phyloP scores from a whole-genome alignment of 1,284 basidiomycete species.

The Thelephora terrestris region DNA sequence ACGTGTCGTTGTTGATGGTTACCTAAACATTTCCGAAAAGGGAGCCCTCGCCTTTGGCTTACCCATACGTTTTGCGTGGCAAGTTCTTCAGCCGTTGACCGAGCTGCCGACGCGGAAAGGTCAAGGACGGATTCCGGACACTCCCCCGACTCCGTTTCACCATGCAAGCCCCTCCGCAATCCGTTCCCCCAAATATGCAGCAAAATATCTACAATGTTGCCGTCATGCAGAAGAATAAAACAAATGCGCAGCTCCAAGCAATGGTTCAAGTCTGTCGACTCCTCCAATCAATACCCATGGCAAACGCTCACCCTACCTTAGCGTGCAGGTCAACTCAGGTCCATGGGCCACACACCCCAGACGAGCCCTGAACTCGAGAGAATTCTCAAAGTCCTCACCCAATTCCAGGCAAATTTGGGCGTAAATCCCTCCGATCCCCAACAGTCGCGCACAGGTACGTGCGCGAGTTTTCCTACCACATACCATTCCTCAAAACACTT shows the following conservation, averaged over 20 bases:
- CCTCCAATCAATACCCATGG: background rate
- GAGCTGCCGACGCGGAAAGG: background rate
- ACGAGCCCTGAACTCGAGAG: slow-evolving; percentile 25
- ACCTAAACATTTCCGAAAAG: too few species aligned
- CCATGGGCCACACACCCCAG: slow-evolving; percentile 25
- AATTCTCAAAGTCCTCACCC: slow-evolving; percentile 20
- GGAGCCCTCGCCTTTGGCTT: too few species aligned
- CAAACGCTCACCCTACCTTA: slow-evolving; percentile 11
- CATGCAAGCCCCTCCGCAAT: background rate
- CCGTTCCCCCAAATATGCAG: slow-evolving; percentile 9
- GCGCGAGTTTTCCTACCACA: too few species aligned
- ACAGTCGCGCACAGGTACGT: background rate
- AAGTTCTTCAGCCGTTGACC: background rate
- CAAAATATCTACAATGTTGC: slow-evolving; percentile 9
- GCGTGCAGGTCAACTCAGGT: slow-evolving; percentile 24
- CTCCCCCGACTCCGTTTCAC: background rate
- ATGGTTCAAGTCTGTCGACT: slow-evolving; percentile 17
- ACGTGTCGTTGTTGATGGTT: background rate
- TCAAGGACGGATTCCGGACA: background rate
- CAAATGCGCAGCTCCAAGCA: slow-evolving; percentile 16
- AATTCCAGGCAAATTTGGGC: slow-evolving; percentile 13
- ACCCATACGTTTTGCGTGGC: too few species aligned
- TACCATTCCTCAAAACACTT: slow-evolving; percentile 11
- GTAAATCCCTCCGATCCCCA: too few species aligned
- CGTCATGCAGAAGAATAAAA: slow-evolving; percentile 9